Evolutionary conservation across 2,329 filamentous ascomycete species (phyloP).

Genomic region (Bipolaris cookei): DNA sequence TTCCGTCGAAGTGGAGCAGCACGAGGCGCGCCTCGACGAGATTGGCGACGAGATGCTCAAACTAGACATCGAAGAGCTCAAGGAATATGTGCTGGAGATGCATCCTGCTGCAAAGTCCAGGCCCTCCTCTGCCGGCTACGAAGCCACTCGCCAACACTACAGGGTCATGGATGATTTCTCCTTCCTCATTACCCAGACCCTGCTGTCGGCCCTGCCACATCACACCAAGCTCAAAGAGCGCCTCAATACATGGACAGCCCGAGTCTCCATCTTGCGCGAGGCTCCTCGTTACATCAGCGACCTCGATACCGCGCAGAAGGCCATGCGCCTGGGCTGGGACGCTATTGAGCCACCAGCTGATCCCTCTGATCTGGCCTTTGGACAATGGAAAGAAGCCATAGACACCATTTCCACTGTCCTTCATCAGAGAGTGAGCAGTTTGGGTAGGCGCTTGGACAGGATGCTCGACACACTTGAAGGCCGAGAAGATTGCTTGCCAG

Average conservation of each 20-base stretch:
- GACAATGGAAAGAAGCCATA: conserved; percentile 50
- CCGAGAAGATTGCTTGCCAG: conserved; percentile 80
- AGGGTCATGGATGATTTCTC: conserved; percentile 86
- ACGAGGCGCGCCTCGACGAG: conserved; percentile 75
- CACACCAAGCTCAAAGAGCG: conserved; percentile 74
- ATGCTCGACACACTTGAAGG: conserved; percentile 90
- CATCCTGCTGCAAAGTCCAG: conserved; percentile 62
- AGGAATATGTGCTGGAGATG: conserved; percentile 82
- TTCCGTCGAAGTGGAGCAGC: conserved; percentile 66
- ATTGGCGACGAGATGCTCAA: conserved; percentile 73
- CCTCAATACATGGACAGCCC: conserved; percentile 78
- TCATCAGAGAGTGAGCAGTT: conserved; percentile 69
- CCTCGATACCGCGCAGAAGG: conserved; percentile 68
- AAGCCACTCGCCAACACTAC: conserved; percentile 55
- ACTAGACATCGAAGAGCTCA: conserved; percentile 83
- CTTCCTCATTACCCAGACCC: conserved; percentile 86
- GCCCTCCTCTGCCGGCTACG: conserved; percentile 54
- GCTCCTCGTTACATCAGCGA: conserved; percentile 72
- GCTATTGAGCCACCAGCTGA: conserved; percentile 57
- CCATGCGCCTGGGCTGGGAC: conserved; percentile 71
- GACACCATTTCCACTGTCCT: conserved; percentile 66
- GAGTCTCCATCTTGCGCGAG: conserved; percentile 75
- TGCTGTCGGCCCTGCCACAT: conserved; percentile 85
- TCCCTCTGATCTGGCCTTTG: conserved; percentile 41
- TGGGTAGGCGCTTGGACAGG: conserved; percentile 77